Base-by-base conservation (phyloP, 352 stramenopile genomes). In the Pythium apleroticum region DNA sequence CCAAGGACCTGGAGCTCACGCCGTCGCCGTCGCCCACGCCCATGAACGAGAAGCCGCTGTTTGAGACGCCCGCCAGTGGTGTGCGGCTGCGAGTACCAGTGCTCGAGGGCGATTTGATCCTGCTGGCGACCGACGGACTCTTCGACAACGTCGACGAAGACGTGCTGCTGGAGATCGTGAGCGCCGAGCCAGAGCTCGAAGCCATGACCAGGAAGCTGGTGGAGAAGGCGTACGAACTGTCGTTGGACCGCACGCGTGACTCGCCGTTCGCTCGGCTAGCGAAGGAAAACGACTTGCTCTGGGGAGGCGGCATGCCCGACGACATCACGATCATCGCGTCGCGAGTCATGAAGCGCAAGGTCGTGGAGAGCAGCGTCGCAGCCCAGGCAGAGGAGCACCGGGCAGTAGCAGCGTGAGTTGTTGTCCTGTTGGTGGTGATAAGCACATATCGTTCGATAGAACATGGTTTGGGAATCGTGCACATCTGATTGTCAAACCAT, bases 241-340 rank as follows among this genome's bases (percentile, higher is more conserved):
- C 91, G 63, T 76, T 99, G 6, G 93, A 98, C 71, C 78, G 77
- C 7, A 77, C 66, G 12, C 76, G 85, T 7, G 97, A 99, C 83
- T 98, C 92, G 54, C 97, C 97, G 7, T 99, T 99, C 84, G 96
- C 97, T 14, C 81, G 98, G 4, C 78, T 99, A 39, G 97, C 97
- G 9, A 99, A 99, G 72, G 97, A 99, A 52, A 99, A 99, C 81
- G 97, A 99, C 72, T 97, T 99, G 31, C 89, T 99, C 75, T 99
- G 96, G 95, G 80, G 81, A 25, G 97, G 97, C 60, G 96, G 93
- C 22, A 96, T 97, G 84, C 89, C 89, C 2, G 90, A 97, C 66
- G 90, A 97, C 71, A 91, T 95, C 57, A 93, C 85, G 7, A 86
- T 93, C 68, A 90, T 90, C 62, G 75, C 80, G 3, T 80, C 84